A percentile compares a stretch with the other conserved stretches of the same genome.
phyloP scores from a whole-genome alignment of 129 eudicot species.

The Artemisia argyi region DNA sequence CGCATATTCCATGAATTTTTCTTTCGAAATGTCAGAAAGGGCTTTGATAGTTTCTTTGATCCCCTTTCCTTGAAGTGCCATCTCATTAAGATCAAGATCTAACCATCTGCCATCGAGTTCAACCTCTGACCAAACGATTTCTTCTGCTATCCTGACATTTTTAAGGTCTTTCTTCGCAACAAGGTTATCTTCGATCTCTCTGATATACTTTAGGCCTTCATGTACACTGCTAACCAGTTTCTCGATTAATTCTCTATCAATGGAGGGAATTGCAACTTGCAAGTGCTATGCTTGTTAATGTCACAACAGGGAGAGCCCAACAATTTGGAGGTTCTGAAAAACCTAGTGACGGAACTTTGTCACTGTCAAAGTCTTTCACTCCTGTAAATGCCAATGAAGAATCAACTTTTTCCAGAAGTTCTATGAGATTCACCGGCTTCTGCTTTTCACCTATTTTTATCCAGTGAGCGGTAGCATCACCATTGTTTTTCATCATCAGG shows the following conservation, averaged over 20 bases:
- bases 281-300: too few species aligned
- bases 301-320: too few species aligned
- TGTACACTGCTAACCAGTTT: slow-evolving; percentile 45
- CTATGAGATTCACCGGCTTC: slow-evolving; percentile 56
- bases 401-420: slow-evolving; percentile 33
- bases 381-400: slow-evolving; percentile 26
- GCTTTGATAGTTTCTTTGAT: slow-evolving; percentile 33
- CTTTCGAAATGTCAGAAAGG: slow-evolving; percentile 45
- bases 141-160: slow-evolving; percentile 57
- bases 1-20: slow-evolving; percentile 38
- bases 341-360: slow-evolving; percentile 5
- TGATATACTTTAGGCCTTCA: slow-evolving; percentile 53
- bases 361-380: too few species aligned
- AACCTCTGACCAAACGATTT: slow-evolving; percentile 59
- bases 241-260: slow-evolving; percentile 28
- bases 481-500: slow-evolving; percentile 43
- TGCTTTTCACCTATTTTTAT: slow-evolving; percentile 50
- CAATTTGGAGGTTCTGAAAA: too few species aligned
- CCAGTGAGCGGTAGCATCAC: slow-evolving; percentile 51
- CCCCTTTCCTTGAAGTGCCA: slow-evolving; percentile 29
- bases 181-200: slow-evolving; percentile 42
- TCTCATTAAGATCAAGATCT: slow-evolving; percentile 54
- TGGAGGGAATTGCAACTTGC: slow-evolving; percentile 1
- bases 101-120: slow-evolving; percentile 66
- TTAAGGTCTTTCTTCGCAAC: slow-evolving; percentile 30